Evolutionary conservation across 768 basidiomycete genomes (phyloP).

Genomic region (Suillus cothurnatus): DNA sequence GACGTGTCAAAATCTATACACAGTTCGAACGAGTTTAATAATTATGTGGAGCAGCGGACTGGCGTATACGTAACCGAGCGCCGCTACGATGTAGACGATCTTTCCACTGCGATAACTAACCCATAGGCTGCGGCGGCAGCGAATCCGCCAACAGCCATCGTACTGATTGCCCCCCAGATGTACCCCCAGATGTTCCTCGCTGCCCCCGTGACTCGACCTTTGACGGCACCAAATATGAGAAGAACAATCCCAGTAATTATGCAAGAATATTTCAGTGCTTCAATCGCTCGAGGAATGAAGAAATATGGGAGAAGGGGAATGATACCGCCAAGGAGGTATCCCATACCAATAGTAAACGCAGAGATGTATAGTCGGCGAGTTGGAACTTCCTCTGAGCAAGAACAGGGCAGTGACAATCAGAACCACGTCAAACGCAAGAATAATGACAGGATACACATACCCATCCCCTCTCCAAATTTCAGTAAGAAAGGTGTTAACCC

Average conservation of each 20-base stretch:
- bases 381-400: slow-evolving; percentile 79
- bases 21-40: too few relatives aligned
- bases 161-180: slow-evolving; percentile 84
- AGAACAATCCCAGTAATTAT: slow-evolving; percentile 84
- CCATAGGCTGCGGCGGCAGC: slow-evolving; percentile 80
- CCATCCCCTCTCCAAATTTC: slow-evolving; percentile 38
- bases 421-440: not conserved
- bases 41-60: too few relatives aligned
- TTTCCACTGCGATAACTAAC: slow-evolving; percentile 54
- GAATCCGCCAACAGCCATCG: slow-evolving; percentile 84
- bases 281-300: slow-evolving; percentile 72
- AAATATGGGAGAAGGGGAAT: slow-evolving; percentile 95
- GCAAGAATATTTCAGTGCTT: slow-evolving; percentile 72
- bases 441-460: slow-evolving; percentile 43
- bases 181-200: slow-evolving; percentile 68
- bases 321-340: slow-evolving; percentile 90
- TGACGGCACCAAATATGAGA: slow-evolving; percentile 88
- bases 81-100: slow-evolving; percentile 2
- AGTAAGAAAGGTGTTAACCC: slow-evolving; percentile 45
- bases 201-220: slow-evolving; percentile 84
- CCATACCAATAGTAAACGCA: slow-evolving; percentile 93
- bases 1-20: too few relatives aligned
- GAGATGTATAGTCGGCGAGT: slow-evolving; percentile 82
- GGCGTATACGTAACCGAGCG: too few relatives aligned
- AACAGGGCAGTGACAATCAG: not conserved